phyloP scores from a whole-genome alignment of 176 grass and related monocot species.

The Aechmea fasciata region DNA sequence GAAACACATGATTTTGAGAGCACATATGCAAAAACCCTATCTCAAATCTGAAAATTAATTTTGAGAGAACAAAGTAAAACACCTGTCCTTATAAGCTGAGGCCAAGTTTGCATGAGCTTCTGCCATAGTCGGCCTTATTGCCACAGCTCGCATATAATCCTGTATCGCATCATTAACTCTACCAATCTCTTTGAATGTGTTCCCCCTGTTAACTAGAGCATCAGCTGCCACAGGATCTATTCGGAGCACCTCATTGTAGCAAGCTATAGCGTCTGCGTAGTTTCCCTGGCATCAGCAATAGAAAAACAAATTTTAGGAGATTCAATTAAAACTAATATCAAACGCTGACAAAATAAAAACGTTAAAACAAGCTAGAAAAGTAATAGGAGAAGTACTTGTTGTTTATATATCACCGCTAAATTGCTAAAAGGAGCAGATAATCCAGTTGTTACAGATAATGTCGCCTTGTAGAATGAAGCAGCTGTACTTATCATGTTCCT shows the following conservation, averaged over 20 bases:
- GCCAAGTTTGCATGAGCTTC: conserved; percentile 95
- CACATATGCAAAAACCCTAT: too few species aligned
- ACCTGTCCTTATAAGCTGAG: conserved; percentile 94
- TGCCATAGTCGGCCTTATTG: conserved; percentile 69
- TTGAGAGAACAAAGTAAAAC: not conserved
- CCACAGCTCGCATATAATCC: conserved; percentile 71
- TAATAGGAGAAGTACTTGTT: conserved; percentile 43
- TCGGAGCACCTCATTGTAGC: conserved; percentile 69
- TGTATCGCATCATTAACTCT: conserved; percentile 84
- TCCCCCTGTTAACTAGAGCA: conserved; percentile 84
- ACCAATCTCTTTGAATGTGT: conserved; percentile 90
- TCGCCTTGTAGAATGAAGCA: conserved; percentile 77
- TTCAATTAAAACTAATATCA: too few species aligned
- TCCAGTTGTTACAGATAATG: conserved; percentile 72
- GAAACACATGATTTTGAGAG: too few species aligned
- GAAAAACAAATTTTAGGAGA: too few species aligned
- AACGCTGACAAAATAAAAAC: too few species aligned
- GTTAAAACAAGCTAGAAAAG: not conserved
- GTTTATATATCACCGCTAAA: conserved; percentile 89
- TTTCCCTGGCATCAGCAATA: conserved; percentile 43
- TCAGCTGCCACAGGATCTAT: conserved; percentile 78
- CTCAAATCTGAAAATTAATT: too few species aligned
- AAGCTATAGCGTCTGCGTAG: conserved; percentile 76
- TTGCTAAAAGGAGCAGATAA: conserved; percentile 83
- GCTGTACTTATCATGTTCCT: conserved; percentile 66